A percentile compares a stretch with the other conserved stretches of the same genome.
These are phyloP conservation scores for Daldinia concentrica DNA, from an alignment of 495 filamentous ascomycete genomes.

Conservation along the genomic window DNA sequence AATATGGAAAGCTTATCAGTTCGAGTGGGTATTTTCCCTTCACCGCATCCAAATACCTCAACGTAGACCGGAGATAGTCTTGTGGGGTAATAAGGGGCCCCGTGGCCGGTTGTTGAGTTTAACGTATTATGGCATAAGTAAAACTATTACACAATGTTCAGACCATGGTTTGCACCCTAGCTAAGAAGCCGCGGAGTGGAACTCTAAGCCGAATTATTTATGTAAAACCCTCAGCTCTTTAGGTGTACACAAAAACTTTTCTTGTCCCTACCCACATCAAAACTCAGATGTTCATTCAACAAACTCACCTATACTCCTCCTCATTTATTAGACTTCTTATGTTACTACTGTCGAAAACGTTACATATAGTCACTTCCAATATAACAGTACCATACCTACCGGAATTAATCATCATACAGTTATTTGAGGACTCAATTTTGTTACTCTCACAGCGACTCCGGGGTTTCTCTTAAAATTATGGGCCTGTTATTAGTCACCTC, in stretches of 20 bases:
- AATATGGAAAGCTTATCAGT: conserved; percentile 4
- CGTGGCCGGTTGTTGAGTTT: not conserved
- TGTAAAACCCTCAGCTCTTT: not conserved
- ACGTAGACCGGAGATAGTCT: not conserved
- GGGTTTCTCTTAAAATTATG: not conserved
- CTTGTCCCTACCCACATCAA: not conserved
- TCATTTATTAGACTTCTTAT: no score
- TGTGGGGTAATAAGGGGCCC: not conserved
- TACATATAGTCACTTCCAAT: no score
- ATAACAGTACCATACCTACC: no score
- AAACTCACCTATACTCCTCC: no score
- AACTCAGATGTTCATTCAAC: no score
- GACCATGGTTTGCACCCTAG: not conserved
- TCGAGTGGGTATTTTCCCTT: conserved; percentile 6
- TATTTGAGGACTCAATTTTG: not conserved
- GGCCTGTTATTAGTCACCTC: not conserved
- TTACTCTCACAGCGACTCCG: not conserved
- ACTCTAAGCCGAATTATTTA: not conserved
- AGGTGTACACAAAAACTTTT: conserved; percentile 48
- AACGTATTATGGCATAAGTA: not conserved
- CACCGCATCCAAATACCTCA: conserved; percentile 4
- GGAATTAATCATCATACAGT: no score
- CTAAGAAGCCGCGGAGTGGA: not conserved
- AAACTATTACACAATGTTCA: not conserved
- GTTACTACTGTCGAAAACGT: no score